Percentiles rank a stretch among this genome's conserved stretches.
These are phyloP conservation scores for Malassezia sp. DNA, from an alignment of 1,284 basidiomycete genomes.

Conservation along the genomic window DNA sequence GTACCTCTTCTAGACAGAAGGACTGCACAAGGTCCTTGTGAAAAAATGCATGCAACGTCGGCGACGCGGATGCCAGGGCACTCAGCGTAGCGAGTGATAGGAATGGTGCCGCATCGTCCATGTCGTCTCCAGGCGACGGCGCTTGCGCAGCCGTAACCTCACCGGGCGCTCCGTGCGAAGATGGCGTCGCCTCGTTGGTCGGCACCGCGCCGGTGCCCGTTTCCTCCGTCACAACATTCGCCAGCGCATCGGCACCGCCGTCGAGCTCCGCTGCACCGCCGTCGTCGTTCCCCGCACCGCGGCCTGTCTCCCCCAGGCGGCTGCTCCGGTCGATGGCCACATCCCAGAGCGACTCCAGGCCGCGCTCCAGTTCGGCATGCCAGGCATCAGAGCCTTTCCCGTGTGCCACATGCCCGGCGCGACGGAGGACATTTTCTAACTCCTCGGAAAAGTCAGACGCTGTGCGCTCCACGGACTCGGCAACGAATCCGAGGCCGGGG, in stretches of 20 bases:
- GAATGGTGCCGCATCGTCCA: conserved; percentile 30
- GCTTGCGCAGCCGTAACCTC: not conserved
- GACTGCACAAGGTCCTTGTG: conserved; percentile 38
- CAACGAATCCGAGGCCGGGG: conserved; percentile 40
- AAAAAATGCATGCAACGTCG: conserved; percentile 39
- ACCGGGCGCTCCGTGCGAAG: not conserved
- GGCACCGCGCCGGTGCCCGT: not conserved
- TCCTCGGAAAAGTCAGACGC: conserved; percentile 49
- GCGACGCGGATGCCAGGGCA: conserved; percentile 39
- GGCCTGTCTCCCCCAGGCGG: not conserved
- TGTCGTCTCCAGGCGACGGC: conserved; percentile 2
- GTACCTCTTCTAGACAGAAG: conserved; percentile 33
- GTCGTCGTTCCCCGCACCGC: no score
- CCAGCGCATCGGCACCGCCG: no score
- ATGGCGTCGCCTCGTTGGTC: not conserved
- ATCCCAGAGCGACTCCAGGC: conserved; percentile 38
- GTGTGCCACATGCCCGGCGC: conserved; percentile 10
- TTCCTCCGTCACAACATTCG: no score
- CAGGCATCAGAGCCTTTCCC: conserved; percentile 19
- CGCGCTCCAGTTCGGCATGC: conserved; percentile 33
- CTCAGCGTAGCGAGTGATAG: conserved; percentile 39
- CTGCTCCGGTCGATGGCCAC: conserved; percentile 35
- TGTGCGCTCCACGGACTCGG: conserved; percentile 47
- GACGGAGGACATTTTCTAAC: conserved; percentile 19
- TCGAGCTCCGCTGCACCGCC: no score